Base-by-base conservation (phyloP, 1,284 basidiomycete species). In the Pseudozyma tsukubaensis region DNA sequence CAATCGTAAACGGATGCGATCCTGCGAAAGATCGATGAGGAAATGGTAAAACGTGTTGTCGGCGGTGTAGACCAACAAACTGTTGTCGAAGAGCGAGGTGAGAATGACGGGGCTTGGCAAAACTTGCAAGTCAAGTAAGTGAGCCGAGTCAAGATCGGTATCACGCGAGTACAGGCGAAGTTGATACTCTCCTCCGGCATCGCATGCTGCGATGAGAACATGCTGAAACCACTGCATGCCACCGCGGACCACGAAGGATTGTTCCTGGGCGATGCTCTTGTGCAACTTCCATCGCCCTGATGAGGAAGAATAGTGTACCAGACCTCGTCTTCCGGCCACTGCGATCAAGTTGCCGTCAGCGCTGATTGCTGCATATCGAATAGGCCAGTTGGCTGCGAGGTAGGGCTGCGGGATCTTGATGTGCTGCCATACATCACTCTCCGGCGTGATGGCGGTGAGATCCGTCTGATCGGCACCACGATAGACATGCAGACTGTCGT, bases 381-480 rank as follows among this genome's bases (percentile, higher is more conserved):
- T 91, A 0, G 97, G 97, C 93, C 96, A 97, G 79, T 99, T 97
- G 13, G 90, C 88, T 0, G 94, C 89, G 40, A 98, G 87, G 85
- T 99, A 99, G 19, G 87, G 87, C 78, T 92, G 90, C 0, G 97
- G 97, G n/a, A 99, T 90, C 90, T 92, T 70, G 53, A 79, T 58
- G 44, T 72, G 69, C 29, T 76, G 81, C 81, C 81, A 83, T 9
- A 97, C 94, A 79, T 98, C 96, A 3, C 93, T 94, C 81, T 97
- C 95, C n/a, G 96, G 96, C 81, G 97, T 97, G 84, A 99, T 97
- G 50, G 99, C 91, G 81, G 94, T 95, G 90, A 97, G 92, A 82
- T 99, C 96, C 9, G 94, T 94, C 85, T 97, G 94, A 85, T 99
- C 96, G 19, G 94, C 92, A 3, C 97, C 96, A 63, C 97, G 90